Percentiles rank a stretch among this genome's conserved stretches.
Conservation (phyloP, 2,329 filamentous ascomycete species). For the Phialophora expanda region DNA sequence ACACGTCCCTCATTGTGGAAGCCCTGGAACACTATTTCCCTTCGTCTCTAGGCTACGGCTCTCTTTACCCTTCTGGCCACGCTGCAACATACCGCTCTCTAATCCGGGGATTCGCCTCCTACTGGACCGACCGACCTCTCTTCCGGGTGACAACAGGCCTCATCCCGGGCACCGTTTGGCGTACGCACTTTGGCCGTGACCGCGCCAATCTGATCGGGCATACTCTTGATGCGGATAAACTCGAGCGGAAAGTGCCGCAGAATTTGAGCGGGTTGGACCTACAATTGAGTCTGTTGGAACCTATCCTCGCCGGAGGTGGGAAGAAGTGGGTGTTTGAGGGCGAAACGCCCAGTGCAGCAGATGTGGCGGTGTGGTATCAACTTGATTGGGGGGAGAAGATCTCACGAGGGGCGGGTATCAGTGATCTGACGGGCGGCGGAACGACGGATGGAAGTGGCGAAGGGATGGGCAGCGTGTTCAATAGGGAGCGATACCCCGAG, state of each 20-base stretch:
- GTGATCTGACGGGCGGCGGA: slow-evolving; percentile 32
- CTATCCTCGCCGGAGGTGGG: slow-evolving; percentile 13
- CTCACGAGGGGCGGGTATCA: slow-evolving; percentile 31
- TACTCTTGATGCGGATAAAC: slow-evolving; percentile 34
- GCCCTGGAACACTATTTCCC: slow-evolving; percentile 32
- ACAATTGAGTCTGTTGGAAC: slow-evolving; percentile 36
- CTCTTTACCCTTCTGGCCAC: slow-evolving; percentile 24
- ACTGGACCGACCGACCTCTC: slow-evolving; percentile 36
- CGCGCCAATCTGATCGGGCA: slow-evolving; percentile 36
- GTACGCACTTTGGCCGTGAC: slow-evolving; percentile 33
- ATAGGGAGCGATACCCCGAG: slow-evolving; percentile 32
- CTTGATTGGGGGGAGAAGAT: slow-evolving; percentile 39
- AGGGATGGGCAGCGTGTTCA: slow-evolving; percentile 31
- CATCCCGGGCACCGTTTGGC: slow-evolving; percentile 36
- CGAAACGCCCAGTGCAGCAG: slow-evolving; percentile 30
- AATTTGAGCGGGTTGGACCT: slow-evolving; percentile 35
- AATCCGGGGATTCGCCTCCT: slow-evolving; percentile 28
- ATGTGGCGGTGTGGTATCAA: slow-evolving; percentile 36
- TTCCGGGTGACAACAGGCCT: slow-evolving; percentile 36
- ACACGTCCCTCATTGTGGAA: slow-evolving; percentile 37
- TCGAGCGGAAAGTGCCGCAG: slow-evolving; percentile 34
- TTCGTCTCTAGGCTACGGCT: slow-evolving; percentile 22
- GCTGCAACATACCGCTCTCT: slow-evolving; percentile 19
- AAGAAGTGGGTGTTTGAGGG: slow-evolving; percentile 29
- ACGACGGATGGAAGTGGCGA: slow-evolving; percentile 30